Evolutionary conservation across 192 early-diverging fungal genomes (phyloP), one percentile per base, ranked within the genome.

Genomic region (Coemansia sp.): DNA sequence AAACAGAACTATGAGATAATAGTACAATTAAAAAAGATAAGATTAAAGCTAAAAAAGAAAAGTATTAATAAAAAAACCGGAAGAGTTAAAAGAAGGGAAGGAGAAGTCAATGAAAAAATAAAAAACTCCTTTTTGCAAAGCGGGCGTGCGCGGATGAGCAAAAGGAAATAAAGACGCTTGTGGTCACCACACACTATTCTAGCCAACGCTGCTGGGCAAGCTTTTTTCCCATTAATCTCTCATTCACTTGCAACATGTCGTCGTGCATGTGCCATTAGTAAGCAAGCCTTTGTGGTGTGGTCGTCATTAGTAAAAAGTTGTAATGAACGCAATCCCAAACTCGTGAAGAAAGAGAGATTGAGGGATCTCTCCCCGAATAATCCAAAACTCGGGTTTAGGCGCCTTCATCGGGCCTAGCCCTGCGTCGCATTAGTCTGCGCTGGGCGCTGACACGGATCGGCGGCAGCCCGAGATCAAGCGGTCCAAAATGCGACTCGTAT

Each of bases 401-500:
- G 39, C 39, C 16, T 41, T 59, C 37, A 32, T 32, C 32, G 38
- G 13, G 32, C 16, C 39, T 59, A 17, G 38, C 57, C 39, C 57
- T 76, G 51, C 76, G 68, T 38, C 76, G 68, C 75, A 83, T 70
- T 37, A 83, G 69, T 13, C 64, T 51, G 39, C 75, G 81, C 66
- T 83, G 72, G 10, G 76, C 53, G 45, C 81, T 83, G 64, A 75
- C 70, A 46, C 68, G 72, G n/a, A 83, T 65, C 11, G 81, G 81
- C 50, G 76, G 76, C 58, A 83, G 61, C 6, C 81, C 81, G 17
- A 83, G 72, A 48, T 75, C 76, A 45, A 78, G 67, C 37, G 81
- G 81, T 16, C 76, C 75, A 68, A 83, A 77, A 55, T 78, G 72
- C 20, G 72, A 75, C 59, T 77, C 75, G 48, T 64, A 53, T 46